Evolutionary conservation across 768 basidiomycete genomes (phyloP).

Genomic region (Favolaschia claudopus): DNA sequence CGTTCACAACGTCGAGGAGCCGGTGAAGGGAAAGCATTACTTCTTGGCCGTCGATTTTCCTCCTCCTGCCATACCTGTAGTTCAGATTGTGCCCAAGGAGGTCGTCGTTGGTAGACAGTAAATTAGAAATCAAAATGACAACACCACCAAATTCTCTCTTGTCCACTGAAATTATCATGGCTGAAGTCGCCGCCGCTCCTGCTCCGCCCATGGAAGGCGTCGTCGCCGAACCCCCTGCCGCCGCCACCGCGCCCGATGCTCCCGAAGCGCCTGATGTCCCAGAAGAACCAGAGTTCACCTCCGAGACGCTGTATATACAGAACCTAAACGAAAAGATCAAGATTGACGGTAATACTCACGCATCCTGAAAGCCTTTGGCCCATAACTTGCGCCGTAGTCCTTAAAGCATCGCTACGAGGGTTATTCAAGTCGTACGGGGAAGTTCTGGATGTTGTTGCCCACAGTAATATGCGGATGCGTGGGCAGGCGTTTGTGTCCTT

Average conservation of each 20-base stretch:
- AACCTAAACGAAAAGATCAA: slow-evolving; percentile 96
- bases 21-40: slow-evolving; percentile 11
- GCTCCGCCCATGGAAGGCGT: slow-evolving; percentile 43
- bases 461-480: slow-evolving; percentile 94
- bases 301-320: slow-evolving; percentile 94
- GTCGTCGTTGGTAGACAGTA: background rate
- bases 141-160: background rate
- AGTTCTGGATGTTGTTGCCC: slow-evolving; percentile 94
- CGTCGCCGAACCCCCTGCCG: slow-evolving; percentile 28
- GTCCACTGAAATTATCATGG: slow-evolving; percentile 29
- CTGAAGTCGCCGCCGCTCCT: slow-evolving; percentile 39
- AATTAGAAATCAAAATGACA: background rate
- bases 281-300: slow-evolving; percentile 54
- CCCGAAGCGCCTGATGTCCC: slow-evolving; percentile 26
- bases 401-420: slow-evolving; percentile 86
- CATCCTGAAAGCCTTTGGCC: slow-evolving; percentile 5
- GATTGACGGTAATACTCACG: slow-evolving; percentile 61
- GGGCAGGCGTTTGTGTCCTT: slow-evolving; percentile 99
- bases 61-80: background rate
- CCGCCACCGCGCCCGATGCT: slow-evolving; percentile 9
- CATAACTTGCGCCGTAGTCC: slow-evolving; percentile 55
- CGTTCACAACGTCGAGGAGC: background rate
- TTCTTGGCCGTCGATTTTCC: slow-evolving; percentile 3
- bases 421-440: slow-evolving; percentile 95
- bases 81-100: slow-evolving; percentile 17